Evolutionary conservation across 176 grass and related monocot species (phyloP), one percentile per base, ranked within the genome.

Genomic region (Areca catechu): DNA sequence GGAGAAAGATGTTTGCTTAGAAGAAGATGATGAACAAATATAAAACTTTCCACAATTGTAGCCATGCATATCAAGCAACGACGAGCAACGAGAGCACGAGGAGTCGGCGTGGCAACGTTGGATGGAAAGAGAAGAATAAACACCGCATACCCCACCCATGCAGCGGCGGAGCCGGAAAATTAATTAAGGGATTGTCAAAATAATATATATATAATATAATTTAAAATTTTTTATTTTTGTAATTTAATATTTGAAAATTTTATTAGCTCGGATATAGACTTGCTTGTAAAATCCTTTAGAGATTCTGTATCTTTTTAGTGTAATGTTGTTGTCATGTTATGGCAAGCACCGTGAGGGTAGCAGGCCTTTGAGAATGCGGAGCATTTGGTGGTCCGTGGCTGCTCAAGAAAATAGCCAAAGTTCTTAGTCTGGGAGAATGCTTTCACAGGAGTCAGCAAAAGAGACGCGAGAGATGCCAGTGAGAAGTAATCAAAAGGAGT

Each of bases 291-390:
- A n/a, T n/a, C n/a, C n/a, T n/a, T n/a, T n/a, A n/a, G 0, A 12
- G 9, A 43, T 43, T 43, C 34, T 1, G 51, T 19, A 20, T n/a
- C 4, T 5, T 9, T 12, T 16, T 24, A 62, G 57, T 25, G 66
- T 50, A 52, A 72, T 49, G 58, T 66, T 5, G 54, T 23, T 53
- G 66, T 66, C 22, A 61, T 60, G 60, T 51, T 19, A 66, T 52
- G 66, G 34, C 76, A 51, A 71, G 67, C 21, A 54, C 51, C 52
- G 37, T 43, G 43, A 20, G 25, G 28, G 12, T n/a, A n/a, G n/a
- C n/a, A 15, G 6, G 29, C 34, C 7, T 18, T 22, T 20, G 49
- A 50, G 23, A 47, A 43, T 57, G 17, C 3, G 24, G 19, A 20
- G 5, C 18, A 52, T 14, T 15, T 34, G 17, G 15, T 19, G 66